Evolutionary conservation across 805 yeast genomes (phyloP), one percentile per base, ranked within the genome.

Genomic region (Crinitomyces ghanaensis): DNA sequence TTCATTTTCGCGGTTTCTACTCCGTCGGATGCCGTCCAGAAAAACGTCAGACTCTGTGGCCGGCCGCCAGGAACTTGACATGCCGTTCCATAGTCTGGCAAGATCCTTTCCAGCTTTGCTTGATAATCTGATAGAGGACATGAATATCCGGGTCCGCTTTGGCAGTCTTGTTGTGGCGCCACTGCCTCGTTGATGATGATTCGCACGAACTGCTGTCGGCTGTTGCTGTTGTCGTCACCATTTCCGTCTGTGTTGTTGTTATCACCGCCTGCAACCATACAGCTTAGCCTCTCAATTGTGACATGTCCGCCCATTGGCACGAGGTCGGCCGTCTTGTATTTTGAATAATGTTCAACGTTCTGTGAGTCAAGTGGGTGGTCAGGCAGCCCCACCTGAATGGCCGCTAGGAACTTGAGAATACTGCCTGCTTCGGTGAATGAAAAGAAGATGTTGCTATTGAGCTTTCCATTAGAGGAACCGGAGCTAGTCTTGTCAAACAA

Each of bases 251-350:
- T 41, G 4, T 53, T 51, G 6, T 40, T 31, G 15, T 23, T 22
- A 18, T 40, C 31, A 12, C 19, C 37, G 3, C 56, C 45, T 12
- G 61, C 53, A 19, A 44, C 48, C 24, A 56, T 57, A 50, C 76
- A 71, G 33, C 48, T 49, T 36, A 68, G 51, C 41, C 72, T 60
- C 53, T 74, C 79, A 17, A 68, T 47, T 20, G 68, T 56, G 13
- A 70, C 44, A 39, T 72, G 59, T 2, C 70, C 74, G 22, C 75
- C 78, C 74, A 68, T 68, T 33, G 79, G 80, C 17, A 63, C 62
- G 28, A 70, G 50, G 44, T 72, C 69, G 5, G 63, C 56, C 40
- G 57, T 60, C 49, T 60, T 64, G 59, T 65, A 76, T 30, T 70
- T 59, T 7, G 37, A 8, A 25, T 31, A 35, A 13, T 17, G 32